Percentiles rank a stretch among this genome's conserved stretches.
phyloP scores from a whole-genome alignment of 768 basidiomycete genomes.

The Royoungia palumana region DNA sequence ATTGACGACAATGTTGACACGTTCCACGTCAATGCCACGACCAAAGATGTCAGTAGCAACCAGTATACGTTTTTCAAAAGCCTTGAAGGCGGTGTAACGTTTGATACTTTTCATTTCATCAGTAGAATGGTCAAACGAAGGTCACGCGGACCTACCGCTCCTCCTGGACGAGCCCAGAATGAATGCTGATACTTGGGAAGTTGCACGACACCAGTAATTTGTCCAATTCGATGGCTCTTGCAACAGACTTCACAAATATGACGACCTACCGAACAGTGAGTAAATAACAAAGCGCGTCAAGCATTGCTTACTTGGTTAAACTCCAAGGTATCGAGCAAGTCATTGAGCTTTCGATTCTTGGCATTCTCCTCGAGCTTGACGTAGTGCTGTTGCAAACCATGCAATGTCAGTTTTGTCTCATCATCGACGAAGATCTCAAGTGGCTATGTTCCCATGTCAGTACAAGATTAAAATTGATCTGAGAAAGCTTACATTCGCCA shows the following conservation, averaged over 20 bases:
- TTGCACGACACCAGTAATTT: slow-evolving; percentile 95
- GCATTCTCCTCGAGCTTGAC: slow-evolving; percentile 92
- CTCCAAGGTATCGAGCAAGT: slow-evolving; percentile 90
- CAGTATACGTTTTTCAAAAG: slow-evolving; percentile 98
- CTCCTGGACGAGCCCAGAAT: slow-evolving; percentile 91
- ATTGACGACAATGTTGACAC: slow-evolving; percentile 99
- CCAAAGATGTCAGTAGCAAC: slow-evolving; percentile 99
- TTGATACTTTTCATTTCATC: slow-evolving; percentile 57
- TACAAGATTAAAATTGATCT: background rate
- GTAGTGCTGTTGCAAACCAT: slow-evolving; percentile 98
- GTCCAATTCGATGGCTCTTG: slow-evolving; percentile 94
- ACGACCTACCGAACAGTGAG: slow-evolving; percentile 65
- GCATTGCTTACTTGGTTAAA: slow-evolving; percentile 82
- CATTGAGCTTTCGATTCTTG: slow-evolving; percentile 97
- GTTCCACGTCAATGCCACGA: slow-evolving; percentile 98
- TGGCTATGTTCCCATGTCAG: slow-evolving; percentile 53
- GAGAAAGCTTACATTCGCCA: slow-evolving; percentile 80
- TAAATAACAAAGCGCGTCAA: background rate
- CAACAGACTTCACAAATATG: slow-evolving; percentile 98
- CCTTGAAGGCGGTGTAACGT: slow-evolving; percentile 97
- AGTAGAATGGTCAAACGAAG: background rate
- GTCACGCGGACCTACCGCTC: slow-evolving; percentile 70
- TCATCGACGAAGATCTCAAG: slow-evolving; percentile 99
- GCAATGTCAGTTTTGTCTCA: slow-evolving; percentile 96
- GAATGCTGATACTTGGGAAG: slow-evolving; percentile 97